These are phyloP conservation scores for Plantago major DNA, from an alignment of 257 asterid genomes.

Conservation along the genomic window DNA sequence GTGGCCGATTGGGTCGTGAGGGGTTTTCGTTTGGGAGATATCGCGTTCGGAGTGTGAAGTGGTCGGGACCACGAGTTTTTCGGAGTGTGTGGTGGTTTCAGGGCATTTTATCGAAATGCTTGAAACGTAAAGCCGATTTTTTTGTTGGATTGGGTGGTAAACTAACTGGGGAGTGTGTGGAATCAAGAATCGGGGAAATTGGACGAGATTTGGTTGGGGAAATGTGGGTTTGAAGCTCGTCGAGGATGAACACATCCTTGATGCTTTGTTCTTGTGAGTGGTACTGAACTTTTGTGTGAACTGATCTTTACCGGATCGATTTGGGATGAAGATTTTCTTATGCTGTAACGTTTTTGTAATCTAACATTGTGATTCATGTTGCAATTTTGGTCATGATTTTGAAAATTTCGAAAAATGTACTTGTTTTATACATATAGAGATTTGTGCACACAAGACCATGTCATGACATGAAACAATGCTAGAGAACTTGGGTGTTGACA, in stretches of 20 bases:
- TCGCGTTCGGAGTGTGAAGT: conserved; percentile 23
- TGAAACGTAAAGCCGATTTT: conserved; percentile 4
- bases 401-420: not conserved
- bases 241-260: conserved; percentile 57
- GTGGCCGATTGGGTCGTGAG: conserved; percentile 1
- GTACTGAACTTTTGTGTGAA: not conserved
- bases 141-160: conserved; percentile 1
- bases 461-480: not conserved
- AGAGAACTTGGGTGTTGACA: not conserved
- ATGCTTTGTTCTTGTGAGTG: not conserved
- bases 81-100: conserved; percentile 28
- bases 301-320: not conserved
- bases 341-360: not conserved
- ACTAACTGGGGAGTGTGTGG: conserved; percentile 21
- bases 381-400: not conserved
- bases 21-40: conserved; percentile 26
- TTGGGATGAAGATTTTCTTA: not conserved
- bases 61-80: conserved; percentile 32
- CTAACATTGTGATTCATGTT: not conserved
- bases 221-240: conserved; percentile 19
- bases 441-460: not conserved
- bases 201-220: conserved; percentile 19
- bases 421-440: not conserved
- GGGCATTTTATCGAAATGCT: conserved; percentile 27
- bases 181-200: conserved; percentile 30